A percentile compares a stretch with the other conserved stretches of the same genome.
Evolutionary conservation across 495 filamentous ascomycete genomes (phyloP).

Genomic region (Tuber calosporum): DNA sequence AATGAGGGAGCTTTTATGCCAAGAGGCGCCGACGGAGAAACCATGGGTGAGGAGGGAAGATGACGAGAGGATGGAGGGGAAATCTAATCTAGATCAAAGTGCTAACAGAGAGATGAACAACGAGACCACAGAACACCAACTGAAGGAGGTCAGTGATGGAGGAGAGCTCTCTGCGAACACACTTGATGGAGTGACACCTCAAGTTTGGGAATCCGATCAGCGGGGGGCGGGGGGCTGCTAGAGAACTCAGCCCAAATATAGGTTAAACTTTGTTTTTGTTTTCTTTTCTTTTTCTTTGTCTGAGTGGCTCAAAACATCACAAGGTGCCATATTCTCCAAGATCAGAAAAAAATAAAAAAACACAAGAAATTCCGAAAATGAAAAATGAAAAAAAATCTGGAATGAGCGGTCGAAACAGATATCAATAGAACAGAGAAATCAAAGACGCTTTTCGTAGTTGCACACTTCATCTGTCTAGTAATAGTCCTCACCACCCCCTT

Average conservation of each 20-base stretch:
- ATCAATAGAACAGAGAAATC: background rate
- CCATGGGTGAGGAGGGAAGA: conserved; percentile 36
- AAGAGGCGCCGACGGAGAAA: conserved; percentile 39
- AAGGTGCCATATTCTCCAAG: background rate
- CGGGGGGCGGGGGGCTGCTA: background rate
- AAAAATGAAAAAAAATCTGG: background rate
- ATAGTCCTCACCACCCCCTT: conserved; percentile 35
- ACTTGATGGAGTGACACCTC: background rate
- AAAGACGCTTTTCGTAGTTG: background rate
- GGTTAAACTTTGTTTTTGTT: background rate
- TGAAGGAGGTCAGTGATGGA: conserved; percentile 2
- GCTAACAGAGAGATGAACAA: background rate
- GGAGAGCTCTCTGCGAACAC: background rate
- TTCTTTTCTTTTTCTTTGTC: background rate
- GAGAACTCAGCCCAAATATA: background rate
- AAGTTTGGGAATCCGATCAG: background rate
- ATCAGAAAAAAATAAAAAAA: background rate
- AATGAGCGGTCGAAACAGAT: background rate
- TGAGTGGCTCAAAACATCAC: background rate
- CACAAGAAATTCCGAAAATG: background rate
- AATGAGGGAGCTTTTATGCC: conserved; percentile 32
- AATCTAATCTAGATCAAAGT: background rate
- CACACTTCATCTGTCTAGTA: conserved; percentile 17
- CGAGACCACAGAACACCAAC: background rate
- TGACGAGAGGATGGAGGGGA: conserved; percentile 9